Conservation (phyloP, 1,284 basidiomycete genomes). For the Tilletia indica region DNA sequence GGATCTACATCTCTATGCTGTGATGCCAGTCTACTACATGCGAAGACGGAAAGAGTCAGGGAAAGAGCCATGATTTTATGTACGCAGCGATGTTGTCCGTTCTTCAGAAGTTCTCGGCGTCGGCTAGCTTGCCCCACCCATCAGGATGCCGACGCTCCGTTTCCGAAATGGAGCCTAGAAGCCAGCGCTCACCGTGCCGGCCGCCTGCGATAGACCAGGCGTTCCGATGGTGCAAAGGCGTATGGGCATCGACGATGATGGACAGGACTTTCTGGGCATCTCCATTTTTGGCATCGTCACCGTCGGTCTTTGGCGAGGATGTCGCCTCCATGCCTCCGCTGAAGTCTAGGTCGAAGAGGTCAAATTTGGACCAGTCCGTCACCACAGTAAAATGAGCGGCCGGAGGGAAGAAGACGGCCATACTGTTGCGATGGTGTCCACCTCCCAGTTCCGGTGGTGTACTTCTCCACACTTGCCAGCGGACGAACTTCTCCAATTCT, state of each 20-base stretch:
- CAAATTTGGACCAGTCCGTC: slow-evolving; percentile 7
- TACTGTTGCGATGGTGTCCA: not conserved
- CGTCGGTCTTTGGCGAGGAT: too few species aligned
- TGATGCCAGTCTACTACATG: not conserved
- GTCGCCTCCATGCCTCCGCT: not conserved
- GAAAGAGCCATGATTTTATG: too few species aligned
- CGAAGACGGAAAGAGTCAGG: too few species aligned
- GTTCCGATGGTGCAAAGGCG: slow-evolving; percentile 7
- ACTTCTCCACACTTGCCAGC: slow-evolving; percentile 12
- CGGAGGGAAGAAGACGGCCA: slow-evolving; percentile 17
- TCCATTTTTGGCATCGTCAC: not conserved
- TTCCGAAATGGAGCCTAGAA: slow-evolving; percentile 4
- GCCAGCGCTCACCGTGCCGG: not conserved
- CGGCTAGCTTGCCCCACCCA: not conserved
- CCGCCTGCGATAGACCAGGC: slow-evolving; percentile 13
- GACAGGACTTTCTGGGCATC: not conserved
- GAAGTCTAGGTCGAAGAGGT: slow-evolving; percentile 12
- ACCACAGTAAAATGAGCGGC: not conserved
- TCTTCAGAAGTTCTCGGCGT: not conserved
- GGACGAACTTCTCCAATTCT: not conserved
- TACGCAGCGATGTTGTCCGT: not conserved
- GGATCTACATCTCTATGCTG: not conserved
- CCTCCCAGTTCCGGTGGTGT: not conserved
- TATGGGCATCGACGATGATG: not conserved
- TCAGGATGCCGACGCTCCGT: not conserved